phyloP scores from a whole-genome alignment of 2,329 filamentous ascomycete species.

The Pseudogymnoascus sp. region DNA sequence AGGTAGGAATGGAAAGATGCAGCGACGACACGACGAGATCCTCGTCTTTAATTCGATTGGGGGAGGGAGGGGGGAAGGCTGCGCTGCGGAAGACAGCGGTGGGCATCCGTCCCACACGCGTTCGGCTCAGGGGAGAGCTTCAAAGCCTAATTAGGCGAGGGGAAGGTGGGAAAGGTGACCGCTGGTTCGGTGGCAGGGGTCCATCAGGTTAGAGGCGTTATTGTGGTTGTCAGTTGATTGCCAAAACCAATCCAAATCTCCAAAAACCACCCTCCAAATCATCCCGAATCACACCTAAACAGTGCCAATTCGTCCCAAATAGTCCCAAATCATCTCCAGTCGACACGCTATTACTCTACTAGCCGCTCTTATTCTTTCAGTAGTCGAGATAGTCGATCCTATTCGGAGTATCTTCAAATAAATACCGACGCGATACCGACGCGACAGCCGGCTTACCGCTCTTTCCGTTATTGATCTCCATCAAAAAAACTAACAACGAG shows the following conservation, averaged over 20 bases:
- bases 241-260: no score
- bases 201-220: neutral
- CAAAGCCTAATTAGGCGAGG: constrained; percentile 4
- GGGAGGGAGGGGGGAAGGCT: neutral
- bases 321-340: neutral
- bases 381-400: neutral
- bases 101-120: constrained; percentile 3
- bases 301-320: neutral
- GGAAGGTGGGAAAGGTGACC: constrained; percentile 2
- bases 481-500: neutral
- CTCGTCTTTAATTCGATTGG: constrained; percentile 2
- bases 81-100: neutral
- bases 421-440: no score
- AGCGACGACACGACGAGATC: neutral
- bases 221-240: constrained; percentile 3
- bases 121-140: constrained; percentile 3
- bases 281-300: neutral
- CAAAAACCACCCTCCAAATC: no score
- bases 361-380: neutral
- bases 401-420: neutral
- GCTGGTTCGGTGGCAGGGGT: neutral
- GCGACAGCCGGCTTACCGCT: neutral
- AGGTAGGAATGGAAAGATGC: constrained; percentile 5
- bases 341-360: constrained; percentile 1
- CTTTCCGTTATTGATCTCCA: neutral